These are phyloP conservation scores for Trichoderma brevicompactum DNA, from an alignment of 2,329 filamentous ascomycete species.

Conservation along the genomic window DNA sequence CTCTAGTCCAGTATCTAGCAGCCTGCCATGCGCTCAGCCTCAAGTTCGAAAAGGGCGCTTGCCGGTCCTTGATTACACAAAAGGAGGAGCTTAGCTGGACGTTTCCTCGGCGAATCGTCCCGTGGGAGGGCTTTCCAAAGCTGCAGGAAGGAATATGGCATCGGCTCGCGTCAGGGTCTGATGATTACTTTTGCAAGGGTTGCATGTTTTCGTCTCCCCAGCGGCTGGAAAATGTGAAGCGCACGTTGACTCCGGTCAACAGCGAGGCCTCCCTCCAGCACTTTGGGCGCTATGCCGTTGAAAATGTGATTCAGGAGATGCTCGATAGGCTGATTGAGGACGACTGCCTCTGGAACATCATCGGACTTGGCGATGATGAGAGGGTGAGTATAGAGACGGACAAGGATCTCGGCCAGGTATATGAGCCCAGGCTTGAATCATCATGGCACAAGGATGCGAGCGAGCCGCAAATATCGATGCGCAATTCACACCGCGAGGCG, in stretches of 20 bases:
- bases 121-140: neutral
- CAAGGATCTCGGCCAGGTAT: slow-evolving; percentile 23
- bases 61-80: slow-evolving; percentile 13
- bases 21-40: neutral
- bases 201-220: slow-evolving; percentile 40
- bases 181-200: slow-evolving; percentile 37
- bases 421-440: slow-evolving; percentile 20
- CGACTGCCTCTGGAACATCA: slow-evolving; percentile 34
- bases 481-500: slow-evolving; percentile 16
- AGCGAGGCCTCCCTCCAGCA: slow-evolving; percentile 43
- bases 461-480: slow-evolving; percentile 14
- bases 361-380: slow-evolving; percentile 43
- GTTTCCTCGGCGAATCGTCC: slow-evolving; percentile 21
- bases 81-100: slow-evolving; percentile 17
- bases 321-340: slow-evolving; percentile 39
- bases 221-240: slow-evolving; percentile 42
- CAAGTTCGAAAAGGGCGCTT: slow-evolving; percentile 1
- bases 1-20: neutral
- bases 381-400: slow-evolving; percentile 7
- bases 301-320: slow-evolving; percentile 44
- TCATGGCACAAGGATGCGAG: slow-evolving; percentile 15
- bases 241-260: slow-evolving; percentile 40
- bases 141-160: slow-evolving; percentile 4
- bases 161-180: neutral
- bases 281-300: slow-evolving; percentile 43